Evolutionary conservation across 805 yeast species (phyloP), one percentile per base, ranked within the genome.

Genomic region (Starmerella cellae): DNA sequence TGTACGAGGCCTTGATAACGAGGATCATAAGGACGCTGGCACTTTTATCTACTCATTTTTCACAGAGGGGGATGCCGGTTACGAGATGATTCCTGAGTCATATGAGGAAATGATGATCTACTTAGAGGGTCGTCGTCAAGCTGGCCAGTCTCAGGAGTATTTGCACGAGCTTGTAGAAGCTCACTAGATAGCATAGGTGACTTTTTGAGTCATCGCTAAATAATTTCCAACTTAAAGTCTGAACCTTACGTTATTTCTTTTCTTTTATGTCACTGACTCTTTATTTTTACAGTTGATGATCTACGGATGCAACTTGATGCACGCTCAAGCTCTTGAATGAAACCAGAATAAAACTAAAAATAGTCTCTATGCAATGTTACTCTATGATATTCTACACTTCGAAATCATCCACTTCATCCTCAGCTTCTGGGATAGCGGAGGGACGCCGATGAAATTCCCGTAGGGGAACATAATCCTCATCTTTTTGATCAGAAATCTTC

Each of bases 41-140:
- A 74, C 85, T 14, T 87, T 87, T 59, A 81, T 84, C 42, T 87
- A 78, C 62, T 82, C 95, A 1, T 87, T 79, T 71, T 87, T 77
- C 56, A 94, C 84, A 30, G 49, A 47, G 38, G 52, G 52, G 18
- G 58, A 57, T 46, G 19, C 46, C 3, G 57, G 71, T 53, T 72
- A 77, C 37, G 73, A 83, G 2, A 88, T 87, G 39, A 67, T 87
- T 39, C 96, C 96, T 3, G 81, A 81, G 58, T 75, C 93, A 1
- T 87, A 87, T 57, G 72, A 77, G 22, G 96, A 87, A 61, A 87
- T 85, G 94, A 84, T 87, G 77, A 80, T 76, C 52, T 87, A 80
- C 57, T 71, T 87, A 16, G 87, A 81, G 55, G 96, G 93, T 22
- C 75, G 94, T 63, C 79, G 96, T 66, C 76, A 93, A 61, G 94